These are phyloP conservation scores for Coniophora puteana DNA, from an alignment of 1,284 basidiomycete species.

Conservation along the genomic window DNA sequence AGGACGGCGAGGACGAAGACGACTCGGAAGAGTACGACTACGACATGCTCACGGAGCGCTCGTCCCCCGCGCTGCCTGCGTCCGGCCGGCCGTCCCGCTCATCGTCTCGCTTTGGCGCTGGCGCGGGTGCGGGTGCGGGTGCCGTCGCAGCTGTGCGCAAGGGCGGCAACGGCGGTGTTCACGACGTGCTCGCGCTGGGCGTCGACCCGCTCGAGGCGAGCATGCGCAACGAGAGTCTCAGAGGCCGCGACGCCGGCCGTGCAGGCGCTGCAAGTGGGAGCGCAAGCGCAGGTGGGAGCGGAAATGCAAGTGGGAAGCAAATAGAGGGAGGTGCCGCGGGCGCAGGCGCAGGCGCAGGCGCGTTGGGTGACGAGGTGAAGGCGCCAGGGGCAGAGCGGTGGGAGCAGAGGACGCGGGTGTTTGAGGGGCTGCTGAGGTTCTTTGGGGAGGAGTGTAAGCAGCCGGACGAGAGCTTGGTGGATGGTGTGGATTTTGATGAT, in stretches of 20 bases:
- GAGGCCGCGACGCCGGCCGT: too few relatives aligned
- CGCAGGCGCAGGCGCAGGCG: slow-evolving; percentile 23
- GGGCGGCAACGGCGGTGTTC: slow-evolving; percentile 16
- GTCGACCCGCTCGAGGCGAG: slow-evolving; percentile 37
- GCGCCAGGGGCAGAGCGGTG: slow-evolving; percentile 37
- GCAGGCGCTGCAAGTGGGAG: neutral
- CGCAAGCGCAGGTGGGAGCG: too few relatives aligned
- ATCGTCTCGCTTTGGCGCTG: neutral
- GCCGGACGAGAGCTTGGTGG: slow-evolving; percentile 53
- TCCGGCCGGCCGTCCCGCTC: neutral
- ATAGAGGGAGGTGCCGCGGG: too few relatives aligned
- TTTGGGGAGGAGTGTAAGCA: slow-evolving; percentile 61
- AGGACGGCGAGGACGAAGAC: slow-evolving; percentile 9
- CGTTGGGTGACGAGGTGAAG: slow-evolving; percentile 24
- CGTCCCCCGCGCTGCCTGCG: too few relatives aligned
- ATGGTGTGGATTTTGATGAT: slow-evolving; percentile 43
- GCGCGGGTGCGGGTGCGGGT: too few relatives aligned
- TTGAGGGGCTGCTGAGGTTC: slow-evolving; percentile 62
- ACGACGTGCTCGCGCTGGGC: slow-evolving; percentile 25
- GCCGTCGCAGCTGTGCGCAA: neutral
- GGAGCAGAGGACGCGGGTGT: slow-evolving; percentile 61
- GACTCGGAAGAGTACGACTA: neutral
- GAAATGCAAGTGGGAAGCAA: too few relatives aligned
- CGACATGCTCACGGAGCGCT: neutral
- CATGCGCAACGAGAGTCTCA: slow-evolving; percentile 7